Evolutionary conservation across 495 filamentous ascomycete species (phyloP), one percentile per base, ranked within the genome.

Genomic region (Recurvomyces mirabilis): DNA sequence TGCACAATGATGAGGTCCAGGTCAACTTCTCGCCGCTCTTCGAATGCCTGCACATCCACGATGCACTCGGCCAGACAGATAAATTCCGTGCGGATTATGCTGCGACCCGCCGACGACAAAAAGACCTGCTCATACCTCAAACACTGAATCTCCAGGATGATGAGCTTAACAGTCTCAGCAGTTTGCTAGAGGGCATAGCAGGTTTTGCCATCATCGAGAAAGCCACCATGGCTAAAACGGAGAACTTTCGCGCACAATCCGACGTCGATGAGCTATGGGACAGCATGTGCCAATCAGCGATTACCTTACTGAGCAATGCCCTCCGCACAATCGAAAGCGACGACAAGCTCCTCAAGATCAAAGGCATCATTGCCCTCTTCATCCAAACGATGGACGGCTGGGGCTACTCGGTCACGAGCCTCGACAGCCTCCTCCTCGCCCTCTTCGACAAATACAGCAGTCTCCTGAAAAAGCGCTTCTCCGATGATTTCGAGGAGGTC

Each of bases 241-340:
- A 84, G 2, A 80, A 84, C 45, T 68, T 96, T 32, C 72, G 91
- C 38, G 84, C 87, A n/a, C 66, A 74, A 12, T 73, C 81, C 43
- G 91, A 96, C 70, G 88, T 94, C 38, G 89, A 96, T 56, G 88
- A 94, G 59, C 71, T 99, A 5, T 99, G 91, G 91, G 88, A 95
- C 57, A 94, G 88, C 0, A 89, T 95, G 86, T 96, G 88, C 55
- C 83, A 93, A 55, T 77, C 76, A 18, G 81, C 86, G 4, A 84
- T 94, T 42, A 71, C 67, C 18, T 67, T 94, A 26, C 89, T 93
- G 50, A 76, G 78, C 0, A 82, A 75, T 48, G 81, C 87, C 10
- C 65, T 96, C 6, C 67, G 72, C 24, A 75, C 79, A 20, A 77
- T 96, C 29, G 78, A 79, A 22, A 86, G 88, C 56, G 85, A 87